Evolutionary conservation across 495 filamentous ascomycete genomes (phyloP), one percentile per base, ranked within the genome.

Genomic region (Aspergillus mulundensis): DNA sequence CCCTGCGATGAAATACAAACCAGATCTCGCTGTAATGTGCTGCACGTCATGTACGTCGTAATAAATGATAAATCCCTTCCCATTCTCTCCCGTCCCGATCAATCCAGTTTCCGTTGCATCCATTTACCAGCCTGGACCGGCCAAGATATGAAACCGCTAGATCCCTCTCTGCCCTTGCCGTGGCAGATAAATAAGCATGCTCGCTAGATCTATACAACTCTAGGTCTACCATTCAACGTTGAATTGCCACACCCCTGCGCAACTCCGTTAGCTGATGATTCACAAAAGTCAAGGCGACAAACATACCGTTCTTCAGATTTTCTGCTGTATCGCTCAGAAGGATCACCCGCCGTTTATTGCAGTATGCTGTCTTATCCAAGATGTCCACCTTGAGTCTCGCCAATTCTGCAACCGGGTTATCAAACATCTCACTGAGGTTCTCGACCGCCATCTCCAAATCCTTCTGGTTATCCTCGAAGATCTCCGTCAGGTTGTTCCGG

Each of bases 401-500:
- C 5, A 98, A 79, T 59, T 97, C 92, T 7, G 84, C 70, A 14
- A 90, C 88, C 0, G 91, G 89, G 75, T 95, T 95, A 78, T 97
- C 94, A 64, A 98, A 98, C 88, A 98, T 95, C 71, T 96, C 91
- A 44, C 88, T 94, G 45, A 98, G 77, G 56, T 85, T 89, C 74
- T 98, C 94, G 6, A 97, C 94, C 0, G 94, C 93, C 79, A 98
- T 84, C 72, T 98, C 95, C 21, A 98, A 75, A 67, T 98, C 95
- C 70, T 95, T 96, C 67, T 98, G 94, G 66, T 98, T 98, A 63
- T 96, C 93, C 72, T 98, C 94, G 60, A 98, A 98, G 49, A 98
- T 97, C 67, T 92, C 90, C 0, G 94, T 97, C 38, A 90, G 80
- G 64, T 97, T 98, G 77, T 97, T 97, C 30, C 92, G 85, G 5